phyloP scores from a whole-genome alignment of 768 basidiomycete genomes.

The Pisolithus albus region DNA sequence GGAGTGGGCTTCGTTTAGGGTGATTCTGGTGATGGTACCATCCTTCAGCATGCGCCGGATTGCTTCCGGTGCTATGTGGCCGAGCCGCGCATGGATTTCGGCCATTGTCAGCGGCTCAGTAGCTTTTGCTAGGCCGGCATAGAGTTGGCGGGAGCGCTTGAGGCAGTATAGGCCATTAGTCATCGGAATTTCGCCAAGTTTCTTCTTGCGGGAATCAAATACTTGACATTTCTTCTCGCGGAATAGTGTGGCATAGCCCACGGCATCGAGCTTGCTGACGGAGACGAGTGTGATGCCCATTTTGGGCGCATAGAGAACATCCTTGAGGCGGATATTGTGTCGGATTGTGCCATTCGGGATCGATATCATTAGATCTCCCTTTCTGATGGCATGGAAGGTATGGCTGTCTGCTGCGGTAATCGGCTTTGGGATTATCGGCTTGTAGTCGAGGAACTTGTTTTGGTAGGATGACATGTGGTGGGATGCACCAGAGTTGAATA shows the following conservation, averaged over 20 bases:
- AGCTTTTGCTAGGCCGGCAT: not conserved
- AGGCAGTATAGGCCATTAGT: not conserved
- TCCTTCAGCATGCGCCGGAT: conserved; percentile 6
- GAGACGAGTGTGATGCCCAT: conserved; percentile 19
- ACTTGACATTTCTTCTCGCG: not conserved
- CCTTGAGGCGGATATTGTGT: not conserved
- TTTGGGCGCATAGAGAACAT: conserved; percentile 12
- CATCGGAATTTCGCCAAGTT: not conserved
- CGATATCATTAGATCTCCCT: conserved; percentile 15
- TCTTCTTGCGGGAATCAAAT: not conserved
- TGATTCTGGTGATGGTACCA: not conserved
- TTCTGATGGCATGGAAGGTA: conserved; percentile 2
- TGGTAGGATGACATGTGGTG: not conserved
- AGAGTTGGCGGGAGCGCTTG: not conserved
- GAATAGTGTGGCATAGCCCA: conserved; percentile 4
- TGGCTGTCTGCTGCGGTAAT: conserved; percentile 15
- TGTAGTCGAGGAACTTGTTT: conserved; percentile 1
- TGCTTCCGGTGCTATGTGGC: not conserved
- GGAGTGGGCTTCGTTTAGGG: not conserved
- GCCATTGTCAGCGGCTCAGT: not conserved
- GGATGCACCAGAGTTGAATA: not conserved
- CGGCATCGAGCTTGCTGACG: conserved; percentile 1
- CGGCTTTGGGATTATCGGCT: conserved; percentile 12
- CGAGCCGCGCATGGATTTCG: not conserved
- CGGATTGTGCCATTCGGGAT: conserved; percentile 12